Percentiles rank a stretch among this genome's conserved stretches.
phyloP scores from a whole-genome alignment of 2,329 filamentous ascomycete genomes.

The Fusarium pininemorale region DNA sequence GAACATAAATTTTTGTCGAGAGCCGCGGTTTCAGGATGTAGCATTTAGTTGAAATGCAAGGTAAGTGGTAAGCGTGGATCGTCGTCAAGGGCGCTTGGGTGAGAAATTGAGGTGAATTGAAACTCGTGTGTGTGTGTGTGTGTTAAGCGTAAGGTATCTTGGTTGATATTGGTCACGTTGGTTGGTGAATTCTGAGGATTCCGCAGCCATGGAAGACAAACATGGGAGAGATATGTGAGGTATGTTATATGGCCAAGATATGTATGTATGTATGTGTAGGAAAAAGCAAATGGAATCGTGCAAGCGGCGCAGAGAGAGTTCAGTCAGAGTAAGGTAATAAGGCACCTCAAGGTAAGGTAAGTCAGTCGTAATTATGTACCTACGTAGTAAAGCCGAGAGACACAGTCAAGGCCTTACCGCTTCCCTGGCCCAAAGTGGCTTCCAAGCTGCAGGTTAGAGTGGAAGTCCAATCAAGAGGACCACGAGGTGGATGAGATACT shows the following conservation, averaged over 20 bases:
- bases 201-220: constrained; percentile 19
- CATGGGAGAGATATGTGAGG: constrained; percentile 1
- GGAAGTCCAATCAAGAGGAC: constrained; percentile 33
- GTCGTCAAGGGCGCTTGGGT: constrained; percentile 13
- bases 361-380: constrained; percentile 16
- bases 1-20: constrained; percentile 7
- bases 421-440: constrained; percentile 38
- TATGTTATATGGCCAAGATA: constrained; percentile 24
- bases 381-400: constrained; percentile 30
- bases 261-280: not conserved
- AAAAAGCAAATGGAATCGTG: constrained; percentile 20
- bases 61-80: constrained; percentile 8
- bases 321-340: not conserved
- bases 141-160: not conserved
- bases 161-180: constrained; percentile 21
- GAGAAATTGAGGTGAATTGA: not conserved
- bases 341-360: not conserved
- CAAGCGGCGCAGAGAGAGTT: not conserved
- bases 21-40: constrained; percentile 11
- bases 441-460: constrained; percentile 36
- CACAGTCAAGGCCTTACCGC: constrained; percentile 37
- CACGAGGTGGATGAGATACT: constrained; percentile 34
- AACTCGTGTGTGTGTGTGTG: not conserved
- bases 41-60: constrained; percentile 16
- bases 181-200: not conserved